phyloP scores from a whole-genome alignment of 148 eudicot genomes.

The Chenopodium berlandieri region DNA sequence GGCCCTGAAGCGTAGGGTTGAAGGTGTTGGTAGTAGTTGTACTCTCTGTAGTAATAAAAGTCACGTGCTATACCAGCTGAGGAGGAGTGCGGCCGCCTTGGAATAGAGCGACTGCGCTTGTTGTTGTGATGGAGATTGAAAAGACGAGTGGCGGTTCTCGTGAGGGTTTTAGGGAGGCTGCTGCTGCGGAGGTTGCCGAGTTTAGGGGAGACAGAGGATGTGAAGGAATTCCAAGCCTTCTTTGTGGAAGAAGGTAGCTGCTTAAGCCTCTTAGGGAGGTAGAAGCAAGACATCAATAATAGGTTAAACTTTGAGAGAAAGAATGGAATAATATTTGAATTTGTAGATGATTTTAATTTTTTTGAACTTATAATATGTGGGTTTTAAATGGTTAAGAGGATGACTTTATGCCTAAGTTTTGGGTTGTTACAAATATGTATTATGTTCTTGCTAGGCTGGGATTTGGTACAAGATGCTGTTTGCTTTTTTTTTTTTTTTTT shows the following conservation, averaged over 20 bases:
- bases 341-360: background rate
- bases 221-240: constrained; percentile 60
- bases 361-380: background rate
- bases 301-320: background rate
- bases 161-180: constrained; percentile 20
- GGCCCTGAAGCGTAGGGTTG: constrained; percentile 10
- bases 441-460: constrained; percentile 28
- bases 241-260: constrained; percentile 36
- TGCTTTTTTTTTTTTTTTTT: constrained; percentile 10
- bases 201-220: constrained; percentile 35
- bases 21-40: constrained; percentile 14
- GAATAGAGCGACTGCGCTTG: background rate
- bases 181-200: constrained; percentile 26
- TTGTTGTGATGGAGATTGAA: background rate
- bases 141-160: constrained; percentile 22
- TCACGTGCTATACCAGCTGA: background rate
- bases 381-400: background rate
- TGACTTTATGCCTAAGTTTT: constrained; percentile 28
- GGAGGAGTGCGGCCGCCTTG: background rate
- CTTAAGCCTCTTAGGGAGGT: constrained; percentile 44
- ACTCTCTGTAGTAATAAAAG: constrained; percentile 8
- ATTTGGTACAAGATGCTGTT: constrained; percentile 26
- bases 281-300: constrained; percentile 45
- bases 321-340: background rate
- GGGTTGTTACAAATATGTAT: background rate